These are phyloP conservation scores for Gossypium stocksii DNA, from an alignment of 345 rosid species.

Conservation along the genomic window DNA sequence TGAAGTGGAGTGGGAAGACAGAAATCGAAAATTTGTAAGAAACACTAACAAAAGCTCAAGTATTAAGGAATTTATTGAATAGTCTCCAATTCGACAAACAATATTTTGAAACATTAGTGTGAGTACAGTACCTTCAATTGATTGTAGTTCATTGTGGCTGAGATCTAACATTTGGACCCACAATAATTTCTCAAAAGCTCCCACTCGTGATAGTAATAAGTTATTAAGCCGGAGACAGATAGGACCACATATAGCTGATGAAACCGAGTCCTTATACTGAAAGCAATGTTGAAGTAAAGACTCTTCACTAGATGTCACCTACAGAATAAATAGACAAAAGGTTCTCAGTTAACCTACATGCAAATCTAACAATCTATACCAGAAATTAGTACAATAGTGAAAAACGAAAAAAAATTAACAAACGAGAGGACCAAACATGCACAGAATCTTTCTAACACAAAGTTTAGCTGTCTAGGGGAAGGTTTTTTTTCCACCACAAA, in stretches of 20 bases:
- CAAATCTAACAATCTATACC: conserved; percentile 1
- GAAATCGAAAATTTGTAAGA: background rate
- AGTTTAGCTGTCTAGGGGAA: background rate
- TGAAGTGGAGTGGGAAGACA: background rate
- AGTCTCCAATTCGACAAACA: background rate
- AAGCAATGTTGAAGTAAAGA: conserved; percentile 48
- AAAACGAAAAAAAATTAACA: background rate
- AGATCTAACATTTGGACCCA: conserved; percentile 94
- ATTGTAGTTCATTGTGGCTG: conserved; percentile 73
- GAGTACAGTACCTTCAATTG: conserved; percentile 63
- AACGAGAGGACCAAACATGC: background rate
- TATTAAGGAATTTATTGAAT: background rate
- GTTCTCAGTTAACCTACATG: conserved; percentile 11
- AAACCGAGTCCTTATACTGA: conserved; percentile 30
- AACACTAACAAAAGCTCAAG: background rate
- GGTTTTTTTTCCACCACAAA: background rate
- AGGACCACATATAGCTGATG: conserved; percentile 19
- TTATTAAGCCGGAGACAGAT: conserved; percentile 69
- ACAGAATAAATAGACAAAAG: conserved; percentile 43
- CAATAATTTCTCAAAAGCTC: conserved; percentile 61
- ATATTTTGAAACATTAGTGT: background rate
- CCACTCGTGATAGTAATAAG: conserved; percentile 61
- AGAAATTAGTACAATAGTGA: background rate
- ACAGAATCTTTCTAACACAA: conserved; percentile 1
- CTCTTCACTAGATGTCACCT: conserved; percentile 58